Base-by-base conservation (phyloP, 306 rosid species). In the Prunus padus region DNA sequence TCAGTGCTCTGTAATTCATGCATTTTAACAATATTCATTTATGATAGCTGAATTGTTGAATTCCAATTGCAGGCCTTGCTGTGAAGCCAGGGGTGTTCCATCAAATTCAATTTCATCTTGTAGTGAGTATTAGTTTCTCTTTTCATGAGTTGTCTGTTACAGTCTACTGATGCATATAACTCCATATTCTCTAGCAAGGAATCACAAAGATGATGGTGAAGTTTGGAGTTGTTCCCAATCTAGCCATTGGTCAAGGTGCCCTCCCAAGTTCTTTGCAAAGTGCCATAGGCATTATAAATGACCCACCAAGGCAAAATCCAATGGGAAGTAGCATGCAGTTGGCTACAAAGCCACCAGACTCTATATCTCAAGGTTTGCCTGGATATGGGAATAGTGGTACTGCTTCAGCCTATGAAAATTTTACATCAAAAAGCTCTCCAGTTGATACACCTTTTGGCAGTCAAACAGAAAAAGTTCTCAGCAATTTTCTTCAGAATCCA, bases 381-480 rank as follows among this genome's bases (percentile, higher is more conserved):
- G 93, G 88, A 69, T 81, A 83, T 80, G 87, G 69, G 69, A 81
- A 77, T 76, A 54, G 71, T 72, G 77, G 81, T 74, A 69, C 74
- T 56, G 84, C 84, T 69, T 77, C 89, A 40, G 61, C 71, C 64
- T 77, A 84, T 82, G 89, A 80, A 77, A 90, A 71, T 28, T 74
- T 77, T 68, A 30, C 83, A 10, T 49, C 84, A 11, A 83, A 77
- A 69, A 82, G 75, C 71, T 51, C 76, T 76, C 55, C 83, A 69
- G 71, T 28, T 74, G 92, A 83, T 72, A 5, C 90, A 69, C 37
- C 84, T 54, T 82, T 57, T 76, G 86, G 89, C 51, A 89, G 85
- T 86, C 89, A 88, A 67, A 89, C 96, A 2, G 99, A 92, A 82
- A 84, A 88, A 81, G 98, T 92, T 77, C 60, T 92, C 75, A 78